Evolutionary conservation across 2,329 filamentous ascomycete species (phyloP).

Genomic region (Pezicula neosporulosa): DNA sequence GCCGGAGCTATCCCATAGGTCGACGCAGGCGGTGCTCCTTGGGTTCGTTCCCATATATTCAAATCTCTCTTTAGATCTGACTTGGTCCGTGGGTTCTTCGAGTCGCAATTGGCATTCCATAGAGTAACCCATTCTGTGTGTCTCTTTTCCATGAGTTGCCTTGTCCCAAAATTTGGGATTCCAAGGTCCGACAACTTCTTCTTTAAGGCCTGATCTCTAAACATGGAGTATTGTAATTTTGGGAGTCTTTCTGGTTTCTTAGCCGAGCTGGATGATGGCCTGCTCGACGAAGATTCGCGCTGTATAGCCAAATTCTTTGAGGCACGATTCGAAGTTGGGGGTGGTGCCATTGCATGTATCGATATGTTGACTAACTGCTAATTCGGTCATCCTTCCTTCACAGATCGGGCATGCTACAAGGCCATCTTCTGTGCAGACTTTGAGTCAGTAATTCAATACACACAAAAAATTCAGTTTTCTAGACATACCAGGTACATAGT

Average conservation of each 20-base stretch:
- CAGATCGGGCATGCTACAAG: conserved; percentile 85
- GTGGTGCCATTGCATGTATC: conserved; percentile 52
- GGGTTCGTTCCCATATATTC: conserved; percentile 81
- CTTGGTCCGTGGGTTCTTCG: conserved; percentile 66
- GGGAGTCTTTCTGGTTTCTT: conserved; percentile 48
- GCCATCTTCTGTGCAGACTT: conserved; percentile 38
- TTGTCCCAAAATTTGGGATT: conserved; percentile 66
- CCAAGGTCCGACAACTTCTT: conserved; percentile 82
- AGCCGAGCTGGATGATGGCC: conserved; percentile 19
- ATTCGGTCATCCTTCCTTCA: conserved; percentile 72
- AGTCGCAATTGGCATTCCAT: conserved; percentile 97
- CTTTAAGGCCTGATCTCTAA: conserved; percentile 74
- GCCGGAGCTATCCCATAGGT: conserved; percentile 34
- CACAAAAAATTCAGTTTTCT: conserved; percentile 1
- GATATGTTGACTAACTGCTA: conserved; percentile 75
- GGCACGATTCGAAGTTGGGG: conserved; percentile 6
- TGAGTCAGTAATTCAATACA: background rate
- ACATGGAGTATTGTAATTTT: conserved; percentile 77
- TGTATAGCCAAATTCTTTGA: background rate
- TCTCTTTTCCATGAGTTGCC: conserved; percentile 68
- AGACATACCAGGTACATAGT: conserved; percentile 25
- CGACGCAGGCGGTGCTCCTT: conserved; percentile 56
- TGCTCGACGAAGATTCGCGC: conserved; percentile 3
- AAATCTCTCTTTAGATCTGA: conserved; percentile 73
- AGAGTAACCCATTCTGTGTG: conserved; percentile 94